Evolutionary conservation across 192 early-diverging fungal species (phyloP).

Genomic region (Linnemannia elongata): DNA sequence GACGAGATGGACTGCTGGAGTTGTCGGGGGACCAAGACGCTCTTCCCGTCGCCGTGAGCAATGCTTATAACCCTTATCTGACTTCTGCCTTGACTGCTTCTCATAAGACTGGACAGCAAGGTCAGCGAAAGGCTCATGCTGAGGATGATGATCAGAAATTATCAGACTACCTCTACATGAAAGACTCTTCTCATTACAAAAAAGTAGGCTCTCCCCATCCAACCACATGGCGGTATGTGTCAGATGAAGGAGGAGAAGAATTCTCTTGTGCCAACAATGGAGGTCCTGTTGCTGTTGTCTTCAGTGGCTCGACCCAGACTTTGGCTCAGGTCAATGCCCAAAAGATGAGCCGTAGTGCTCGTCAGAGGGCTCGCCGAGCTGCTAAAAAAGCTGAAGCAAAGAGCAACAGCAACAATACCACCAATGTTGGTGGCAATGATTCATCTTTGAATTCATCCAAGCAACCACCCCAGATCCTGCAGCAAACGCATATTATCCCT

Average conservation of each 20-base stretch:
- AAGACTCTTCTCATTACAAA: neutral
- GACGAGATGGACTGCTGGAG: neutral
- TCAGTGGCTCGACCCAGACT: neutral
- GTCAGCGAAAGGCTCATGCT: neutral
- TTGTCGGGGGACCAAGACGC: no score
- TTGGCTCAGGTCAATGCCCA: neutral
- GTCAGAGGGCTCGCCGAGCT: neutral
- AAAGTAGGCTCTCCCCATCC: neutral
- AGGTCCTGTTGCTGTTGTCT: neutral
- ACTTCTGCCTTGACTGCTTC: neutral
- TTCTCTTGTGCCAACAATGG: neutral
- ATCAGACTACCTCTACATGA: neutral
- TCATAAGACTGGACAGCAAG: neutral
- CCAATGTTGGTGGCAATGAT: neutral
- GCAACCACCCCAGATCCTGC: neutral
- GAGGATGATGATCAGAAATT: neutral
- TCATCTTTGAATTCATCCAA: neutral
- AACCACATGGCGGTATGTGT: neutral
- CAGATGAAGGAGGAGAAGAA: neutral
- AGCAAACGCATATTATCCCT: neutral
- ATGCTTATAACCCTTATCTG: neutral
- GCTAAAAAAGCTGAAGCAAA: neutral
- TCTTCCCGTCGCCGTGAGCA: neutral
- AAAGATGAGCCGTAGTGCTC: neutral
- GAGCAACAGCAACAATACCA: neutral